These are phyloP conservation scores for Penicillium atrosanguineum DNA, from an alignment of 495 filamentous ascomycete species.

Conservation along the genomic window DNA sequence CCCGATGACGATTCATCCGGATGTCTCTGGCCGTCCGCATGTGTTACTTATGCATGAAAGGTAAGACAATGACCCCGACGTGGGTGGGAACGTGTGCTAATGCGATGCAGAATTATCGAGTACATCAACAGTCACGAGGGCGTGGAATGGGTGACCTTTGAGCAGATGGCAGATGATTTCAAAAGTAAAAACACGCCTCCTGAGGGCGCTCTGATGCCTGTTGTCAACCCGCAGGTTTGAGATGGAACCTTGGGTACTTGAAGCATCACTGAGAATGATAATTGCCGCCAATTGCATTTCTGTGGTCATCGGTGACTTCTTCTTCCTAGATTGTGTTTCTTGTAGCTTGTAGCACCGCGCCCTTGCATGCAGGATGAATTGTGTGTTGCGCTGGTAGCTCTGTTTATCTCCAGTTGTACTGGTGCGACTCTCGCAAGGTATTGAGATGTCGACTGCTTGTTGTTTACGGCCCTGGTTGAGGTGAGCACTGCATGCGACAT, in stretches of 20 bases:
- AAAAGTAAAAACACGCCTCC: conserved; percentile 66
- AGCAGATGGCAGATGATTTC: conserved; percentile 66
- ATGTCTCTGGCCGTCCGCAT: conserved; percentile 65
- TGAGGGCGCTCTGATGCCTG: conserved; percentile 66
- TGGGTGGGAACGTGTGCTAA: conserved; percentile 2
- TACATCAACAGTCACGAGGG: conserved; percentile 72
- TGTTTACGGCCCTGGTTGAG: too few relatives aligned
- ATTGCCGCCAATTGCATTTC: not conserved
- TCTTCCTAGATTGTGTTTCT: too few relatives aligned
- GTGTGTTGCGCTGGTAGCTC: not conserved
- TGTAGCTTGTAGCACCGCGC: not conserved
- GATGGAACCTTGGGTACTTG: not conserved
- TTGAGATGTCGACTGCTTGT: not conserved
- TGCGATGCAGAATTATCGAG: conserved; percentile 55
- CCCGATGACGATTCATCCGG: conserved; percentile 68
- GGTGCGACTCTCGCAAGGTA: conserved; percentile 1
- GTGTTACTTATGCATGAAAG: conserved; percentile 66
- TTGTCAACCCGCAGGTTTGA: conserved; percentile 11
- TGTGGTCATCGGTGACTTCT: not conserved
- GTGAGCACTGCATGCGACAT: too few relatives aligned
- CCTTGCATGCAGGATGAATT: not conserved
- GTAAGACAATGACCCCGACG: conserved; percentile 16
- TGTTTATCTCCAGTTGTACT: not conserved
- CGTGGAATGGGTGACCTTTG: conserved; percentile 73
- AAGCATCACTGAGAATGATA: not conserved